Evolutionary conservation across 1,284 basidiomycete species (phyloP), one percentile per base, ranked within the genome.

Genomic region (Tilletia setariae): DNA sequence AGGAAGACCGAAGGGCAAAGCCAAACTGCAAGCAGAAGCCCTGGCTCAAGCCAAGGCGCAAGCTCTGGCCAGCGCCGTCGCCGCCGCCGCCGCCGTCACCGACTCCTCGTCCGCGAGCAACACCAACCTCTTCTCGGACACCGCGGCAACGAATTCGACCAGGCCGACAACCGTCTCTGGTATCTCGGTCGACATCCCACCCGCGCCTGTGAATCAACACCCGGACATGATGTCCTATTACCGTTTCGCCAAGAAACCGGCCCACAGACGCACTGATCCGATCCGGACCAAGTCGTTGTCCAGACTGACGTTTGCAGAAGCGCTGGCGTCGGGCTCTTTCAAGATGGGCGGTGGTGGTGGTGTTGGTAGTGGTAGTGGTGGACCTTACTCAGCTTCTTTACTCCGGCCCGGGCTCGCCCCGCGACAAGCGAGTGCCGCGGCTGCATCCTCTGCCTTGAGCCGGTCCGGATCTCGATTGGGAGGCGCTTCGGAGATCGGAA

Each of bases 161-260:
- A 49, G 46, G 15, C 51, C 51, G 3, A 53, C 51, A 11, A 53
- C 51, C 21, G 51, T 53, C 51, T 53, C 21, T 25, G 23, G 23
- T 15, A 25, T 28, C 2, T 25, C 51, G 11, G 59, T 67, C 32
- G 23, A 47, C 21, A 32, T 16, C 35, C 15, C 42, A 3, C n/a
- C 49, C 4, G 30, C 32, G 43, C 59, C 40, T 23, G 15, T 69
- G 71, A 70, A 13, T 68, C 43, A 62, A 67, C 70, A 67, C 69
- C 70, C 70, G 56, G 77, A 79, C 51, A 59, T 79, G 6, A 51
- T 72, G 53, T 72, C 74, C 32, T 79, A 78, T 67, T 78, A 78
- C 51, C 78, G 78, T 53, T 77, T 79, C 72, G 71, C 69, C 67
- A 74, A 72, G 46, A 78, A 79, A 64, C 72, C 43, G 46, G 49